phyloP scores from a whole-genome alignment of 2,329 filamentous ascomycete species.

The Neodidymelliopsis sp. region DNA sequence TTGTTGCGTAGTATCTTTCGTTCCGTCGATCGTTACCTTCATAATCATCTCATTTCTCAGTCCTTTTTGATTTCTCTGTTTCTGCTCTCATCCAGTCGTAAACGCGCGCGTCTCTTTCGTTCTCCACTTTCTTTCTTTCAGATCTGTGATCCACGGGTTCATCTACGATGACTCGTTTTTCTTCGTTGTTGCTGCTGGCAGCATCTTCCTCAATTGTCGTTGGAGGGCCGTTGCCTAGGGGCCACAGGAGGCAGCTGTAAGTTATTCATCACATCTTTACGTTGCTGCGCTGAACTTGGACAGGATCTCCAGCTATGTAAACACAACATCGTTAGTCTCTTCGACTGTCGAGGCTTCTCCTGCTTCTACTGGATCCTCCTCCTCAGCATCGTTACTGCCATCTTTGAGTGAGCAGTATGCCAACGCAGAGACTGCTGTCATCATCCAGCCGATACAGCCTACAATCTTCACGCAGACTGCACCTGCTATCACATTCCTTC shows the following conservation, averaged over 20 bases:
- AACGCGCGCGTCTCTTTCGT: constrained; percentile 28
- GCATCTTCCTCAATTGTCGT: constrained; percentile 38
- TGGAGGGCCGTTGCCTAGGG: constrained; percentile 45
- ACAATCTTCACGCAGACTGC: constrained; percentile 37
- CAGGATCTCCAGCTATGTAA: constrained; percentile 39
- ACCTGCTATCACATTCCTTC: constrained; percentile 43
- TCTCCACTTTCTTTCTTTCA: constrained; percentile 31
- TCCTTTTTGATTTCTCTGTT: constrained; percentile 31
- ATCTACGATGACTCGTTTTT: constrained; percentile 38
- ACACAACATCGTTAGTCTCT: constrained; percentile 29
- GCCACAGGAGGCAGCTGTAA: constrained; percentile 39
- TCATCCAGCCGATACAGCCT: constrained; percentile 43
- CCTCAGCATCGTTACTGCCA: not conserved
- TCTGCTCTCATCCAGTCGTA: constrained; percentile 26
- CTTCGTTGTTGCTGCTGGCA: constrained; percentile 48
- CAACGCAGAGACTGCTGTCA: constrained; percentile 43
- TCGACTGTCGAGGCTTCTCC: constrained; percentile 5
- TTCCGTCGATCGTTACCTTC: constrained; percentile 44
- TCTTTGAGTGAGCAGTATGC: constrained; percentile 22
- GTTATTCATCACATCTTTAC: constrained; percentile 8
- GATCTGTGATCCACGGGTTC: constrained; percentile 18
- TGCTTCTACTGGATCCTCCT: not conserved
- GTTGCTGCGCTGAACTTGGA: not conserved
- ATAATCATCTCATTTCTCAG: constrained; percentile 35
- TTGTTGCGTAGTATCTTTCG: constrained; percentile 30